Percentiles rank a stretch among this genome's conserved stretches.
phyloP scores from a whole-genome alignment of 208 protist genomes.

The Crithidia brevicula region DNA sequence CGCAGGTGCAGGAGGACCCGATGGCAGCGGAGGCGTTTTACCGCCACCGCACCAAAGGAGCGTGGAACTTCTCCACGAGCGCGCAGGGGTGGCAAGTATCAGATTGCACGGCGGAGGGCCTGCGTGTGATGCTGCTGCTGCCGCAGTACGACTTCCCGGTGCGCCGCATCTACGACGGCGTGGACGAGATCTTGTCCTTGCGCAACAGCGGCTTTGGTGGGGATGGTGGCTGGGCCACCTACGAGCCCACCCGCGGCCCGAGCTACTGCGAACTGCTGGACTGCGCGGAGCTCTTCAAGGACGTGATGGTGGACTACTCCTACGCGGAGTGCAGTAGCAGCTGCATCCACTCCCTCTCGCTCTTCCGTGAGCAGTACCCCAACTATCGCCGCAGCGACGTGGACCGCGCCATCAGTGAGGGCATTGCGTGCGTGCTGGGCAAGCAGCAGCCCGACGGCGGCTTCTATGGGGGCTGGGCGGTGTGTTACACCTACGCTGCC shows the following conservation, averaged over 20 bases:
- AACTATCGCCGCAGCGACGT: constrained; percentile 92
- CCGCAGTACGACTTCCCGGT: constrained; percentile 50
- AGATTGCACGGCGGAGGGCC: constrained; percentile 97
- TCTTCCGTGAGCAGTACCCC: constrained; percentile 92
- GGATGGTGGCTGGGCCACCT: constrained; percentile 96
- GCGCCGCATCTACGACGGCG: constrained; percentile 76
- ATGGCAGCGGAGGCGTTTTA: constrained; percentile 86
- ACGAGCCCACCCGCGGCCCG: constrained; percentile 93
- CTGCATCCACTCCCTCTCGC: constrained; percentile 92
- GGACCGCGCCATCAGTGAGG: constrained; percentile 83
- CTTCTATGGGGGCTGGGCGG: constrained; percentile 96
- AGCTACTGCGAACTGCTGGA: constrained; percentile 94
- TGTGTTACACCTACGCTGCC: constrained; percentile 98
- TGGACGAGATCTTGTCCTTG: constrained; percentile 96
- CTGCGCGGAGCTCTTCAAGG: constrained; percentile 96
- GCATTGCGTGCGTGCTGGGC: constrained; percentile 85
- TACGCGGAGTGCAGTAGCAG: constrained; percentile 97
- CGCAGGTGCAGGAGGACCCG: constrained; percentile 93
- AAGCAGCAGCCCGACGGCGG: constrained; percentile 93
- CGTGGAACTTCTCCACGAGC: constrained; percentile 98
- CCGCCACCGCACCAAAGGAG: constrained; percentile 95
- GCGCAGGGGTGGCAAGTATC: constrained; percentile 96
- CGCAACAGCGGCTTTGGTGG: constrained; percentile 81
- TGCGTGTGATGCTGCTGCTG: constrained; percentile 90
- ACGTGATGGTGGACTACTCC: constrained; percentile 98